Conservation (phyloP, 371 early-diverging fungal species). For the Blyttiomyces sp. region DNA sequence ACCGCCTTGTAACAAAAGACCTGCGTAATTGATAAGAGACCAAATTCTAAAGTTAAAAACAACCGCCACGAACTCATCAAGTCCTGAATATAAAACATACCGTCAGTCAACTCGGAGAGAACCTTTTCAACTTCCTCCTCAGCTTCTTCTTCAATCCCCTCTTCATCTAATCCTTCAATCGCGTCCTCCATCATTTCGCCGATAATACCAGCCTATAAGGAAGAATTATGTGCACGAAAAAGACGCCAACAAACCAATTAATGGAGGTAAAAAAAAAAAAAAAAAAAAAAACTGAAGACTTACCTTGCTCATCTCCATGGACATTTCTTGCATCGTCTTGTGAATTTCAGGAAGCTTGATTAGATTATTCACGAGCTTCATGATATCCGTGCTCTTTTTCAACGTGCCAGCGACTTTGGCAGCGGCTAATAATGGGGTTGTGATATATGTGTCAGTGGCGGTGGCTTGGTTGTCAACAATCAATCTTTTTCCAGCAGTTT, state of each 20-base stretch:
- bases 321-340: constrained; percentile 81
- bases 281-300: neutral
- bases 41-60: neutral
- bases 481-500: no score
- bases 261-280: neutral
- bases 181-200: constrained; percentile 94
- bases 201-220: constrained; percentile 82
- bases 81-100: constrained; percentile 55
- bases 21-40: constrained; percentile 29
- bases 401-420: constrained; percentile 82
- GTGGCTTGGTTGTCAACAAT: no score
- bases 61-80: constrained; percentile 3
- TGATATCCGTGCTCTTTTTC: constrained; percentile 84
- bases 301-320: constrained; percentile 93
- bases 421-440: no score
- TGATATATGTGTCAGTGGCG: no score
- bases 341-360: constrained; percentile 83
- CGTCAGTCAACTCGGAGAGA: constrained; percentile 83
- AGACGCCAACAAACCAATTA: neutral
- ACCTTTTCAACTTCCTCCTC: constrained; percentile 91
- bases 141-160: constrained; percentile 90
- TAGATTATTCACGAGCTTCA: constrained; percentile 83
- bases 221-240: neutral
- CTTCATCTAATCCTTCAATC: constrained; percentile 83
- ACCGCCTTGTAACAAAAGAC: constrained; percentile 66